Evolutionary conservation across 2,329 filamentous ascomycete genomes (phyloP).

Genomic region (Parastagonospora avenae): DNA sequence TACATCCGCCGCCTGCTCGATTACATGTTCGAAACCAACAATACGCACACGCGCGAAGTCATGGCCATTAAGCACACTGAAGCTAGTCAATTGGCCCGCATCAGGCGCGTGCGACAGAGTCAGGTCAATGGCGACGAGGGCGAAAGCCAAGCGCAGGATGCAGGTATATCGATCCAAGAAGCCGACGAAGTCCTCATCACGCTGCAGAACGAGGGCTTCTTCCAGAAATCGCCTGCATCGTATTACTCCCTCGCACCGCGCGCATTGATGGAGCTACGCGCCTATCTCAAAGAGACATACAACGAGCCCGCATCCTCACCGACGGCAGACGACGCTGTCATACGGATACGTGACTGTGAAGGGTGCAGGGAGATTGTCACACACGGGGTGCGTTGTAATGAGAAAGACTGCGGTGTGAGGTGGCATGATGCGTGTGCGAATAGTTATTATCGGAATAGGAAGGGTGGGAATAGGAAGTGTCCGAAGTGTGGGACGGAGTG

Average conservation of each 20-base stretch:
- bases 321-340: slow-evolving; percentile 54
- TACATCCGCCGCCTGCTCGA: slow-evolving; percentile 89
- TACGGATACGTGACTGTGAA: slow-evolving; percentile 83
- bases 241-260: slow-evolving; percentile 80
- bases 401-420: slow-evolving; percentile 33
- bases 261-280: slow-evolving; percentile 80
- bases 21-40: slow-evolving; percentile 88
- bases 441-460: slow-evolving; percentile 32
- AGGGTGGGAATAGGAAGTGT: slow-evolving; percentile 27
- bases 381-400: slow-evolving; percentile 50
- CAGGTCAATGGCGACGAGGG: slow-evolving; percentile 33
- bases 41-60: slow-evolving; percentile 77
- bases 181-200: slow-evolving; percentile 73
- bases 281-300: slow-evolving; percentile 87
- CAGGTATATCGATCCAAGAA: slow-evolving; percentile 72
- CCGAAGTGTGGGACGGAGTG: slow-evolving; percentile 40
- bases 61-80: slow-evolving; percentile 83
- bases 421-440: slow-evolving; percentile 45
- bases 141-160: slow-evolving; percentile 49
- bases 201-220: slow-evolving; percentile 81
- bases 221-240: slow-evolving; percentile 72
- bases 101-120: slow-evolving; percentile 31
- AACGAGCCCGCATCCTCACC: slow-evolving; percentile 68
- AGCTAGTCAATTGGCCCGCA: slow-evolving; percentile 70
- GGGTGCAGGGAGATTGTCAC: slow-evolving; percentile 92